These are phyloP conservation scores for Penicillium sp. DNA, from an alignment of 2,329 filamentous ascomycete species.

Conservation along the genomic window DNA sequence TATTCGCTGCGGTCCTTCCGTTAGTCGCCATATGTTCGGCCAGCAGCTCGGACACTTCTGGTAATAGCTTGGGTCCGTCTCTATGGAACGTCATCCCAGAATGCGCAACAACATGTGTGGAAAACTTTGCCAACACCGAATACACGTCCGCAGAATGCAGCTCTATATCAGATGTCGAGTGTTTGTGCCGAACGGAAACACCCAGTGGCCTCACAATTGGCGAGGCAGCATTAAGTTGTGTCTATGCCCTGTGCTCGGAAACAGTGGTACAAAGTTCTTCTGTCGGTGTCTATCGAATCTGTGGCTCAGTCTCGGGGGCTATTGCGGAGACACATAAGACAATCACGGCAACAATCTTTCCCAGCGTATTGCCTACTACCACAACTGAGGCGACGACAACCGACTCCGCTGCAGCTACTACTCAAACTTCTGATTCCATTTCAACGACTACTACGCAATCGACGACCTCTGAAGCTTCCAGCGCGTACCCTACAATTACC, in stretches of 20 bases:
- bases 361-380: slow-evolving; percentile 9
- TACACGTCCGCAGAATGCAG: slow-evolving; percentile 45
- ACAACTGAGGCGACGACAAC: slow-evolving; percentile 1
- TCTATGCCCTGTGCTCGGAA: slow-evolving; percentile 55
- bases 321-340: slow-evolving; percentile 34
- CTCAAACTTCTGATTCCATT: slow-evolving; percentile 2
- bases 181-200: slow-evolving; percentile 60
- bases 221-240: slow-evolving; percentile 66
- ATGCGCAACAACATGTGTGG: slow-evolving; percentile 60
- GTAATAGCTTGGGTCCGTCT: slow-evolving; percentile 18
- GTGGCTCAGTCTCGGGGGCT: slow-evolving; percentile 41
- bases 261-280: slow-evolving; percentile 41
- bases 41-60: slow-evolving; percentile 15
- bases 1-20: slow-evolving; percentile 24
- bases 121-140: slow-evolving; percentile 59
- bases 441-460: slow-evolving; percentile 5
- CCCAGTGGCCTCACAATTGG: slow-evolving; percentile 62
- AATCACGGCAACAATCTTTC: slow-evolving; percentile 35
- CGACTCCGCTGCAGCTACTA: neutral
- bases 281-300: slow-evolving; percentile 53
- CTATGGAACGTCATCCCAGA: slow-evolving; percentile 49
- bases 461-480: slow-evolving; percentile 14
- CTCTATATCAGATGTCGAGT: slow-evolving; percentile 52
- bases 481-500: slow-evolving; percentile 12
- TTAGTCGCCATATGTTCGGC: slow-evolving; percentile 23